A percentile compares a stretch with the other conserved stretches of the same genome.
Evolutionary conservation across 2,329 filamentous ascomycete genomes (phyloP).

Genomic region (Lasiodiplodia theobromae): DNA sequence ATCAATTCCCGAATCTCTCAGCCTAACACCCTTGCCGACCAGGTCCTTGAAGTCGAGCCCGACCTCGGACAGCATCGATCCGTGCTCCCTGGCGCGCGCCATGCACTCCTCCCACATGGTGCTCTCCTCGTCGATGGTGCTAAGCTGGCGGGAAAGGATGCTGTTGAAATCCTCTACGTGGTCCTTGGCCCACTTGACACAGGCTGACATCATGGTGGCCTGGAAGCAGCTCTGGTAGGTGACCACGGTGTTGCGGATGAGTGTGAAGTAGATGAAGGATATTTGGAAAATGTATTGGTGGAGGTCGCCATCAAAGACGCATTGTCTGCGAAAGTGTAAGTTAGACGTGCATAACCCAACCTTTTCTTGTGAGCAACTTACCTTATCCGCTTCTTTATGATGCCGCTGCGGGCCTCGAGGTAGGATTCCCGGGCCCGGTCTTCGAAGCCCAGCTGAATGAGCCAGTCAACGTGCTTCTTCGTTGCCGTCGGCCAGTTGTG

Average conservation of each 20-base stretch:
- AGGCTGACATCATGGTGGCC: conserved; percentile 86
- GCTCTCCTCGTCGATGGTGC: conserved; percentile 79
- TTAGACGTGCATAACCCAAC: conserved; percentile 35
- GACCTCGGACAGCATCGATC: conserved; percentile 79
- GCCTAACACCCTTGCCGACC: conserved; percentile 60
- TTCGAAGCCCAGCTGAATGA: conserved; percentile 86
- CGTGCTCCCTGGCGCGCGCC: conserved; percentile 80
- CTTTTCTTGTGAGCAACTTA: conserved; percentile 48
- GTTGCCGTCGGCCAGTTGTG: conserved; percentile 80
- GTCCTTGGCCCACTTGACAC: conserved; percentile 98
- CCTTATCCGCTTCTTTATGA: conserved; percentile 84
- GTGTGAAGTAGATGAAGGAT: conserved; percentile 92
- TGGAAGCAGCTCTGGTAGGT: conserved; percentile 85
- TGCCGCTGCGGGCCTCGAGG: conserved; percentile 76
- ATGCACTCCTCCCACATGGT: conserved; percentile 84
- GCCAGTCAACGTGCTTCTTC: conserved; percentile 81
- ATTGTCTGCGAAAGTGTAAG: conserved; percentile 67
- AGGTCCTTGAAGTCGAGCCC: conserved; percentile 88
- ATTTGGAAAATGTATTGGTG: conserved; percentile 94
- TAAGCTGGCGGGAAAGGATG: conserved; percentile 82
- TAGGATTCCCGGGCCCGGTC: conserved; percentile 89
- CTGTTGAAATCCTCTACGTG: conserved; percentile 90
- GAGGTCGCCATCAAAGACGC: conserved; percentile 92
- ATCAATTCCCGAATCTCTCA: conserved; percentile 23
- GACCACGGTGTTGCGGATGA: conserved; percentile 90